phyloP scores from a whole-genome alignment of 2,329 filamentous ascomycete species.

The Aspergillus persii region DNA sequence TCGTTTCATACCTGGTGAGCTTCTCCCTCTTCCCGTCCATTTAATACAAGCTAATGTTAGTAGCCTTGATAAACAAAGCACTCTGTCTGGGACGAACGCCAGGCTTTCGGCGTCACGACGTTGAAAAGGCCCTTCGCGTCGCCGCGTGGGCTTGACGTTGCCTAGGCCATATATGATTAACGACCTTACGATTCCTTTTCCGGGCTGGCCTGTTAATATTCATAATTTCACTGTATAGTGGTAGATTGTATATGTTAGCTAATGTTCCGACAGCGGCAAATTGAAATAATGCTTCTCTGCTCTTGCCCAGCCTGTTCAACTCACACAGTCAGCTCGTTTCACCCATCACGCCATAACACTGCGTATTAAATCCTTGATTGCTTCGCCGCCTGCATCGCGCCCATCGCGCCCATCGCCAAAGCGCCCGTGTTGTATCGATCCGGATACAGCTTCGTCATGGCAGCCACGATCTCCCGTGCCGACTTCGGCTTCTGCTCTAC shows the following conservation, averaged over 20 bases:
- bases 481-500: not conserved
- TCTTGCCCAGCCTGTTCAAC: not conserved
- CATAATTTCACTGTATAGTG: not conserved
- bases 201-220: not conserved
- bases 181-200: not conserved
- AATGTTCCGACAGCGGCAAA: not conserved
- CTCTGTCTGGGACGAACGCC: slow-evolving; percentile 27
- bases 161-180: not conserved
- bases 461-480: not conserved
- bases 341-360: no score
- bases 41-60: slow-evolving; percentile 2
- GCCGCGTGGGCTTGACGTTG: slow-evolving; percentile 6
- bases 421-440: slow-evolving; percentile 6
- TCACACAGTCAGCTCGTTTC: not conserved
- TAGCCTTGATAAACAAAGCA: slow-evolving; percentile 18
- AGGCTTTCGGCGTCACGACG: slow-evolving; percentile 21
- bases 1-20: slow-evolving; percentile 19
- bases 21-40: not conserved
- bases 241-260: not conserved
- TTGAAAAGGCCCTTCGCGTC: slow-evolving; percentile 17
- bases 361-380: not conserved
- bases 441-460: slow-evolving; percentile 5
- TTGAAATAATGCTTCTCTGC: not conserved
- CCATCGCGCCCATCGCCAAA: slow-evolving; percentile 1
- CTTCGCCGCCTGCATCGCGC: not conserved